phyloP scores from a whole-genome alignment of 208 protist genomes.

The Leishmania mexicana region DNA sequence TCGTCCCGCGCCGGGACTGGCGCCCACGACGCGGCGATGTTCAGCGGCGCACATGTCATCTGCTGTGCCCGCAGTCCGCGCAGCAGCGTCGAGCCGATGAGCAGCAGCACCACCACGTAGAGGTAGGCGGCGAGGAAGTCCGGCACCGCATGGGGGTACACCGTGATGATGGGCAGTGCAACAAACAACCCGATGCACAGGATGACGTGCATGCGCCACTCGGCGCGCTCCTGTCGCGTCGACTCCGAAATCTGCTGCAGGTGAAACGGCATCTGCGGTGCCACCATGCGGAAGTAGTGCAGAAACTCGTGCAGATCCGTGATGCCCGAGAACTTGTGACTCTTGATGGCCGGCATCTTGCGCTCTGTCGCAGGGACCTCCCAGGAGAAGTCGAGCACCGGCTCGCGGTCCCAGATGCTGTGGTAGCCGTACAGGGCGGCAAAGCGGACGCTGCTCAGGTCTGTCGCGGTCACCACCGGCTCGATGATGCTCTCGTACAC shows the following conservation, averaged over 20 bases:
- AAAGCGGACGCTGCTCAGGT: slow-evolving; percentile 43
- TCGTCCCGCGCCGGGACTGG: slow-evolving; percentile 13
- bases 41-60: slow-evolving; percentile 45
- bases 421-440: slow-evolving; percentile 59
- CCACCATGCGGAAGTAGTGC: slow-evolving; percentile 48
- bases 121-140: slow-evolving; percentile 38
- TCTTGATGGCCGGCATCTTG: slow-evolving; percentile 57
- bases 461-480: slow-evolving; percentile 43
- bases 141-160: slow-evolving; percentile 53
- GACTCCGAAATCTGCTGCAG: slow-evolving; percentile 32
- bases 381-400: slow-evolving; percentile 56
- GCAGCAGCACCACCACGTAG: slow-evolving; percentile 32
- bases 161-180: slow-evolving; percentile 43
- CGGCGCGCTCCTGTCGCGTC: slow-evolving; percentile 34
- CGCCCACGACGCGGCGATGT: slow-evolving; percentile 42
- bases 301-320: slow-evolving; percentile 45
- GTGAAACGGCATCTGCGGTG: slow-evolving; percentile 34
- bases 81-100: slow-evolving; percentile 34
- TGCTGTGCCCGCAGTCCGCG: slow-evolving; percentile 44
- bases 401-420: slow-evolving; percentile 21
- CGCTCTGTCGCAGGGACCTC: slow-evolving; percentile 59
- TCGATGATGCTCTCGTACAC: slow-evolving; percentile 50
- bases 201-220: slow-evolving; percentile 54
- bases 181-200: slow-evolving; percentile 32
- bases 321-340: slow-evolving; percentile 53